Evolutionary conservation across 768 basidiomycete genomes (phyloP), one percentile per base, ranked within the genome.

Genomic region (Megacollybia marginata): DNA sequence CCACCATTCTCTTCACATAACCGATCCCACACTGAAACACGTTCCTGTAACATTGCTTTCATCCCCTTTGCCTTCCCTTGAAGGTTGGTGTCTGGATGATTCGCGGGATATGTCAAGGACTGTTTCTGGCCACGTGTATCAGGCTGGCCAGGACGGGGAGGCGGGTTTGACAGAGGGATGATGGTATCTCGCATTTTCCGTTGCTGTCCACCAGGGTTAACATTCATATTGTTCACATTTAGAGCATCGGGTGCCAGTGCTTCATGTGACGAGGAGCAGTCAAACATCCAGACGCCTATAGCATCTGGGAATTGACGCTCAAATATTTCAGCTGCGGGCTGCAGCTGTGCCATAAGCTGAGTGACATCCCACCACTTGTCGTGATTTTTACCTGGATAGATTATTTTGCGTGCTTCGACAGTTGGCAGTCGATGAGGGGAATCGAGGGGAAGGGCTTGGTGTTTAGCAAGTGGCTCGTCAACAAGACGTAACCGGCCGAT

Each of bases 181-280:
- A 48, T 31, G 12, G 60, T 61, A 42, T 50, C 47, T 34, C 48
- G 56, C 54, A 57, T 54, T 6, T 45, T 47, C 12, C 54, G 56
- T 36, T 62, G 59, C 33, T 56, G 56, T 16, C 61, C 62, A 2
- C 61, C 56, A 4, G 54, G 54, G n/a, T 33, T 42, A 12, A 54
- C 47, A 48, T 63, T 65, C 59, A 63, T 63, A 2, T 62, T 59
- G 33, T 60, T 56, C 16, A 49, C 56, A 50, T 62, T 56, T 1
- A 63, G 52, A 5, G 61, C 59, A 47, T 65, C 58, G 12, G 52
- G 48, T 15, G 60, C 48, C 16, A 60, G 59, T 11, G 55, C 56
- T 12, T 56, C 54, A 35, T 65, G 56, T 5, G 61, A 57, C 0
- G 53, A 64, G 2, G 59, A 65, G 46, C 59, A 58, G 44, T 65